Percentiles rank a stretch among this genome's conserved stretches.
phyloP scores from a whole-genome alignment of 2,329 filamentous ascomycete genomes.

The Didymella pinodella region DNA sequence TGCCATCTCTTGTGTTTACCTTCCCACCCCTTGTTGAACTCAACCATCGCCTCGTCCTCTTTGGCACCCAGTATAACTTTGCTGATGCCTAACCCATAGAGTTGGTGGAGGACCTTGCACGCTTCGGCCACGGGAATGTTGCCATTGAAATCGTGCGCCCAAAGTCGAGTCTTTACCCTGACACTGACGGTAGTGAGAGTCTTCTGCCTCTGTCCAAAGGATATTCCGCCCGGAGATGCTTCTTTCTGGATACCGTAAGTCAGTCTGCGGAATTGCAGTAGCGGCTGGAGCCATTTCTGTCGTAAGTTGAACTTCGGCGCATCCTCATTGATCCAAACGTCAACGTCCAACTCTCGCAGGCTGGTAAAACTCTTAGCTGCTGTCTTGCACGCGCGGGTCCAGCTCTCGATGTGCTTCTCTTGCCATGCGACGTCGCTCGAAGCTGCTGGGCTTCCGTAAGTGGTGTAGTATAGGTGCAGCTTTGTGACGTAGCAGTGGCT shows the following conservation, averaged over 20 bases:
- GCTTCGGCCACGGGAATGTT: constrained; percentile 26
- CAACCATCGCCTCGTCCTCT: constrained; percentile 40
- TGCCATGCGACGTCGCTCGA: constrained; percentile 30
- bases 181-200: constrained; percentile 26
- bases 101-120: constrained; percentile 34
- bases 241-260: not conserved
- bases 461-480: constrained; percentile 42
- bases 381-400: constrained; percentile 33
- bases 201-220: not conserved
- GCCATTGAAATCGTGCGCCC: constrained; percentile 7
- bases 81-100: constrained; percentile 41
- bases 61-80: constrained; percentile 36
- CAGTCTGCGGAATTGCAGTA: constrained; percentile 40
- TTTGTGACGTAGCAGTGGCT: constrained; percentile 36
- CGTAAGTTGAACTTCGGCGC: constrained; percentile 33
- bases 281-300: constrained; percentile 38
- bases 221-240: too few species aligned
- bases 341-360: constrained; percentile 36
- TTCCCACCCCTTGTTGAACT: constrained; percentile 37
- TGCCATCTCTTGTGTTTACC: constrained; percentile 25
- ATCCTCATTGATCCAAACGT: constrained; percentile 28
- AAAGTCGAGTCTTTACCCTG: constrained; percentile 6
- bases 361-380: constrained; percentile 31
- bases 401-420: constrained; percentile 35
- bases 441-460: constrained; percentile 35